Conservation (phyloP, 75 land plant species). For the Chamaecyparis obtusa region DNA sequence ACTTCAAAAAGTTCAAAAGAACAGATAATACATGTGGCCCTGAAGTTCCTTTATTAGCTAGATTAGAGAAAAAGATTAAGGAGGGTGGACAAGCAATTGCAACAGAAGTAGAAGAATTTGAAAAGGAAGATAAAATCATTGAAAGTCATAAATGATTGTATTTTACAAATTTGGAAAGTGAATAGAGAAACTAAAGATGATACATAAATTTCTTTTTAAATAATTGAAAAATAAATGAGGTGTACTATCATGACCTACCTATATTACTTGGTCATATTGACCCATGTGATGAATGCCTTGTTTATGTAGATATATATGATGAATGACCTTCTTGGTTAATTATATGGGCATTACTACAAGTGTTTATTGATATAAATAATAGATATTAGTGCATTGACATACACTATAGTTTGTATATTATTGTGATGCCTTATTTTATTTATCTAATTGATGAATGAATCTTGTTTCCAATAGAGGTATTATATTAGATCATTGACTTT, state of each 20-base stretch:
- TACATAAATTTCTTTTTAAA: too few species aligned
- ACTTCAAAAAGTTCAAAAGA: conserved; percentile 71
- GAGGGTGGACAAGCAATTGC: conserved; percentile 67
- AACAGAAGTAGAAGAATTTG: not conserved
- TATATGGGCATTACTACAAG: too few species aligned
- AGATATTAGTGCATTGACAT: not conserved
- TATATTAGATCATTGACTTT: not conserved
- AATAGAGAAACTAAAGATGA: not conserved
- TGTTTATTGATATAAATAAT: too few species aligned
- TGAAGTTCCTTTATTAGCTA: conserved; percentile 22
- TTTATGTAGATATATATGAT: too few species aligned
- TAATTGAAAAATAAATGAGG: not conserved
- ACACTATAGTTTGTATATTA: not conserved
- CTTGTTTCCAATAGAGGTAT: not conserved
- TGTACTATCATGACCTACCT: not conserved
- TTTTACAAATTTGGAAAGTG: too few species aligned
- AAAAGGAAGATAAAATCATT: conserved; percentile 27
- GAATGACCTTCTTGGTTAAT: too few species aligned
- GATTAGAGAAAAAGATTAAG: conserved; percentile 85
- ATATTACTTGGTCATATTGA: too few species aligned
- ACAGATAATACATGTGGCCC: conserved; percentile 53
- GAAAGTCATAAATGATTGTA: conserved; percentile 26
- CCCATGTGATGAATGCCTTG: too few species aligned
- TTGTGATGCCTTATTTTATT: not conserved
- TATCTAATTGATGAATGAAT: not conserved